Conservation (phyloP, 1,139 yeast species). For the Meyerozyma athensensis region DNA sequence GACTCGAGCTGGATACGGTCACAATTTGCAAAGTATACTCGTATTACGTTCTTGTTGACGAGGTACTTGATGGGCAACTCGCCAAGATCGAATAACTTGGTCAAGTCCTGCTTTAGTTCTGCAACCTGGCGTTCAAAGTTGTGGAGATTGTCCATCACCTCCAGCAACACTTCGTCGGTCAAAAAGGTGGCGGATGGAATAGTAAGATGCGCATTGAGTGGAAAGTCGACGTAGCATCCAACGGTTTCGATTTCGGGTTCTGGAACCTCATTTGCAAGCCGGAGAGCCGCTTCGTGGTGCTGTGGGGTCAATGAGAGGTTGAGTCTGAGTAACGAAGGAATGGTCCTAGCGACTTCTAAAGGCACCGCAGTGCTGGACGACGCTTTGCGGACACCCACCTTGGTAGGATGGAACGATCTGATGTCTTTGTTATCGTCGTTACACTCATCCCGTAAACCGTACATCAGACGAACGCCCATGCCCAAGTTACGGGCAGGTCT, state of each 20-base stretch:
- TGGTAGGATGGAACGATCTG: not conserved
- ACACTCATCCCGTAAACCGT: not conserved
- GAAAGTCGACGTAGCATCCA: conserved; percentile 56
- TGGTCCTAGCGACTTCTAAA: not conserved
- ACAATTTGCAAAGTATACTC: conserved; percentile 57
- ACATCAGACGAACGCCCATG: conserved; percentile 2
- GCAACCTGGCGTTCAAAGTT: conserved; percentile 31
- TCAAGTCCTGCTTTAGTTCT: conserved; percentile 32
- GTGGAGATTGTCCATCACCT: conserved; percentile 32
- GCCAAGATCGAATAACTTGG: conserved; percentile 42
- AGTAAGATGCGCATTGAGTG: conserved; percentile 31
- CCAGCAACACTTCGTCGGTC: conserved; percentile 41
- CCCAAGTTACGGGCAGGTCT: conserved; percentile 3
- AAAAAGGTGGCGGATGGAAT: conserved; percentile 50
- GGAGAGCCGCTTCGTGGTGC: conserved; percentile 34
- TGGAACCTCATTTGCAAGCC: too few species aligned
- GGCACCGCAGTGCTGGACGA: conserved; percentile 1
- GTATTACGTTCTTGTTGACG: conserved; percentile 28
- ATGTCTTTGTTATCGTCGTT: not conserved
- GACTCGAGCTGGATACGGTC: conserved; percentile 47
- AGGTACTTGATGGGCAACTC: conserved; percentile 43
- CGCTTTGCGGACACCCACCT: not conserved
- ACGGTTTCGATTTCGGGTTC: too few species aligned
- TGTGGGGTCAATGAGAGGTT: conserved; percentile 29
- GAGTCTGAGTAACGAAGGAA: conserved; percentile 9